phyloP scores from a whole-genome alignment of 2,329 filamentous ascomycete genomes.

The Trichoderma koningii region DNA sequence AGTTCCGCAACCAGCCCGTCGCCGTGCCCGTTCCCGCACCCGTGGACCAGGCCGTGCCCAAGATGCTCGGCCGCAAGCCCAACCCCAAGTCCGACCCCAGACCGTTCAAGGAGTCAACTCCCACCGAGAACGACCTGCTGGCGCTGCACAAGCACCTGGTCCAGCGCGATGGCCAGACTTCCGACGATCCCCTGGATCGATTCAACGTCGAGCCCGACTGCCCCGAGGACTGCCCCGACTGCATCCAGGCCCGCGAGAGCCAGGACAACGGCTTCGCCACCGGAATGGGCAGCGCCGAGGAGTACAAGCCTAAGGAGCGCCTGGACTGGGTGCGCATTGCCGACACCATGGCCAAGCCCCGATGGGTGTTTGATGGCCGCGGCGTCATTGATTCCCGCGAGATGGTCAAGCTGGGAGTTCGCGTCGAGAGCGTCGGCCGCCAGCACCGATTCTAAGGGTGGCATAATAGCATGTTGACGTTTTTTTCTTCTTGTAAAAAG shows the following conservation, averaged over 20 bases:
- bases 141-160: slow-evolving; percentile 51
- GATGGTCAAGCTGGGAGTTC: slow-evolving; percentile 53
- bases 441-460: slow-evolving; percentile 45
- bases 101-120: slow-evolving; percentile 44
- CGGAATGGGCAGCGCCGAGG: slow-evolving; percentile 47
- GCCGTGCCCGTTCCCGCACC: slow-evolving; percentile 37
- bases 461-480: neutral
- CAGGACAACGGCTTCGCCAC: slow-evolving; percentile 45
- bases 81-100: slow-evolving; percentile 50
- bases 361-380: slow-evolving; percentile 60
- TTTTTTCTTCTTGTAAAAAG: slow-evolving; percentile 15
- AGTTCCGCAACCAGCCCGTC: slow-evolving; percentile 51
- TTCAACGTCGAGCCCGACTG: slow-evolving; percentile 51
- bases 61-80: slow-evolving; percentile 42
- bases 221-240: slow-evolving; percentile 52
- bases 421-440: slow-evolving; percentile 56
- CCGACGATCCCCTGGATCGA: slow-evolving; percentile 49
- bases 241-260: slow-evolving; percentile 46
- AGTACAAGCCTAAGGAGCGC: slow-evolving; percentile 50
- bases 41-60: slow-evolving; percentile 35
- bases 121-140: slow-evolving; percentile 50
- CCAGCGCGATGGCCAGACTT: slow-evolving; percentile 36
- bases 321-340: slow-evolving; percentile 57
- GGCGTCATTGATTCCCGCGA: slow-evolving; percentile 53
- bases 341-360: slow-evolving; percentile 53